Base-by-base conservation (phyloP, 2,329 filamentous ascomycete species). In the Akanthomyces dipterigenus region DNA sequence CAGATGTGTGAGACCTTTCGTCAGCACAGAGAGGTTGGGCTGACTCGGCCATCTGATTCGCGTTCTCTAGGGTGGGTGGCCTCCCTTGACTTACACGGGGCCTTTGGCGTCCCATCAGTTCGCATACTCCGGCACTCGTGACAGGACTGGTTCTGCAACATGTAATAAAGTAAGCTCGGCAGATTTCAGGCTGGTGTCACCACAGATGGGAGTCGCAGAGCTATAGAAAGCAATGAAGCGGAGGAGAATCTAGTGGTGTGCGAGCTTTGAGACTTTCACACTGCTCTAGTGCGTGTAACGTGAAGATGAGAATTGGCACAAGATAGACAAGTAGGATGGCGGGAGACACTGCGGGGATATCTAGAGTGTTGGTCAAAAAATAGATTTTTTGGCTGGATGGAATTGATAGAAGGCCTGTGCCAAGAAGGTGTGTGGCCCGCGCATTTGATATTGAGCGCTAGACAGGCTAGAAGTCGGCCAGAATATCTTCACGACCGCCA, bases 31-130 rank as follows among this genome's bases (percentile, higher is more conserved):
- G 36, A 40, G 45, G 43, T 20, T 55, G 36, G 22, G n/a, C 34
- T 50, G 45, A 16, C 34, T 22, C 31, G 28, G 49, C 20, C 49
- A 20, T 54, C 7, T 38, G 57, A 54, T 54, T 36, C 48, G 40
- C 49, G 46, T 26, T 54, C 38, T 46, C 5, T 6, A 26, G 22
- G 48, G 38, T 45, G 48, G 34, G 12, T 43, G 46, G 48, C 40
- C 57, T 60, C 57, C 49, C 49, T 54, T 45, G 56, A 53, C 48
- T 60, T 38, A 46, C 48, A 46, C 38, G 40, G 26, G 18, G 16
- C 28, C 16, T 11, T 50, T 36, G n/a, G 40, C 49, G 45, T 38
- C 40, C 9, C 14, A 36, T 20, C 14, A n/a, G 49, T 53, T 45
- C 38, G 40, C 7, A n/a, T 28, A 42, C 26, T 38, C 16, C n/a